These are phyloP conservation scores for Arthrobotrys entomopaga DNA, from an alignment of 2,329 filamentous ascomycete genomes.

Conservation along the genomic window DNA sequence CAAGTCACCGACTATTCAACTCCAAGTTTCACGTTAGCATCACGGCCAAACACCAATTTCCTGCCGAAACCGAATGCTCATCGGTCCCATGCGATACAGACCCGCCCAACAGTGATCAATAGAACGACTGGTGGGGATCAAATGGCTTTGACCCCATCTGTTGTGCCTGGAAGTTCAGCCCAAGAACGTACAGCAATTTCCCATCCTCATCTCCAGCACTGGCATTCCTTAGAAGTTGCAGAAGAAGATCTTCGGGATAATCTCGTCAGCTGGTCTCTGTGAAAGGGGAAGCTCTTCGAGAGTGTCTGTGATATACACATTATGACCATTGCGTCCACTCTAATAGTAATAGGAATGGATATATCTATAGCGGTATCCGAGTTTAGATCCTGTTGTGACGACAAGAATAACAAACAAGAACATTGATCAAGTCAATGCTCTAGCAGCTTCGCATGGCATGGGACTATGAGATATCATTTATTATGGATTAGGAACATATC, in stretches of 20 bases:
- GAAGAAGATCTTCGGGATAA: conserved; percentile 49
- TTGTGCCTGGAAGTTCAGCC: background rate
- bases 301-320: no score
- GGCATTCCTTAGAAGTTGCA: conserved; percentile 40
- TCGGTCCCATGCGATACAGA: background rate
- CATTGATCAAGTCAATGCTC: no score
- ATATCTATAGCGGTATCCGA: no score
- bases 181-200: conserved; percentile 22
- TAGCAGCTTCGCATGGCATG: no score
- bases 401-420: no score
- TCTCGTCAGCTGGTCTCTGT: conserved; percentile 46
- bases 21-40: conserved; percentile 7
- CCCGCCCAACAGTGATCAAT: background rate
- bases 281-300: no score
- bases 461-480: no score
- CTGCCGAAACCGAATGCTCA: conserved; percentile 4
- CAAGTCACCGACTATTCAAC: conserved; percentile 9
- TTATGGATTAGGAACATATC: no score
- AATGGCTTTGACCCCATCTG: background rate
- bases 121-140: conserved; percentile 3
- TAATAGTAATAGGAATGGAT: no score
- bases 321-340: no score
- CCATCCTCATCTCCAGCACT: conserved; percentile 22
- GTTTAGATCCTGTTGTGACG: no score
- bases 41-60: conserved; percentile 13